Evolutionary conservation across 2,329 filamentous ascomycete species (phyloP).

Genomic region (Tolypocladium tundrense): DNA sequence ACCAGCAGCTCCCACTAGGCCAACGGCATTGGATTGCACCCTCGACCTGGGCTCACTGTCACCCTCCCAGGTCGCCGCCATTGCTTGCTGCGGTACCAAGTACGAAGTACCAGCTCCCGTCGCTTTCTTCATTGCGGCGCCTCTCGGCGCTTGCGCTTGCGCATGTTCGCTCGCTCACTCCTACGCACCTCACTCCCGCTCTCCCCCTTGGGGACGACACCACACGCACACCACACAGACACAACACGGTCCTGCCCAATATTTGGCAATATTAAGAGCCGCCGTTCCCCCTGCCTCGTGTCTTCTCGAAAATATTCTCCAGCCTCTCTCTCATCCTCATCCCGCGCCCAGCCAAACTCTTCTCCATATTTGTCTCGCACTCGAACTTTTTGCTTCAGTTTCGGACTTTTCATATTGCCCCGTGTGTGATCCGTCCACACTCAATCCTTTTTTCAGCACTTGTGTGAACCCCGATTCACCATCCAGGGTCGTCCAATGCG

Average conservation of each 20-base stretch:
- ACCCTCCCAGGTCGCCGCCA: neutral
- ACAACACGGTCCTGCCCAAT: neutral
- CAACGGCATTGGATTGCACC: neutral
- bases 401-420: neutral
- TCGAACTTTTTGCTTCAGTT: neutral
- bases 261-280: constrained; percentile 1
- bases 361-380: neutral
- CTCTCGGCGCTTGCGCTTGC: neutral
- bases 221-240: neutral
- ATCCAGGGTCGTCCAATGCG: neutral
- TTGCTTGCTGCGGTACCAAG: neutral
- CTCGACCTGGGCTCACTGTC: neutral
- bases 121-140: neutral
- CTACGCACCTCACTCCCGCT: neutral
- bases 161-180: neutral
- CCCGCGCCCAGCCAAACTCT: neutral
- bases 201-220: neutral
- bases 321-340: neutral
- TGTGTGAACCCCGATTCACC: neutral
- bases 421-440: neutral
- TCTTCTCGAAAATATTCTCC: neutral
- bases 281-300: neutral
- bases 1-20: neutral
- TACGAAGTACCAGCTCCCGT: neutral
- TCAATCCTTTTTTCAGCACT: neutral